Conservation (phyloP, 495 filamentous ascomycete genomes). For the Tetracladium marchalianum region DNA sequence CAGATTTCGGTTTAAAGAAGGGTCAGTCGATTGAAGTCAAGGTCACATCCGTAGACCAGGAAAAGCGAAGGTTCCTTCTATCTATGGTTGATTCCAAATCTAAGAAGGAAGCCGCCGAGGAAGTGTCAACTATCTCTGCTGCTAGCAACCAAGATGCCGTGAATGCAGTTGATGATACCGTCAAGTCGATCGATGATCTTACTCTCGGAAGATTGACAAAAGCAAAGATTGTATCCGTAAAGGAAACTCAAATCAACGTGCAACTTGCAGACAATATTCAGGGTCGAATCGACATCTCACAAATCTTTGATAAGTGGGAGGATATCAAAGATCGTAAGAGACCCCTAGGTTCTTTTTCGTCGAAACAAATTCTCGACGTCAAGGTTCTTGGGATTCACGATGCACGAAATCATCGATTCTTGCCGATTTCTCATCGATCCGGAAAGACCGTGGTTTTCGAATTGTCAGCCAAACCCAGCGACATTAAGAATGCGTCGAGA, state of each 20-base stretch:
- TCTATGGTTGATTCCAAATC: constrained; percentile 35
- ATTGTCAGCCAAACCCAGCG: constrained; percentile 71
- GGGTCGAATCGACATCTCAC: constrained; percentile 83
- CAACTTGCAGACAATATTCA: constrained; percentile 81
- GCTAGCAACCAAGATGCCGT: constrained; percentile 31
- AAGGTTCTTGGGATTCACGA: constrained; percentile 82
- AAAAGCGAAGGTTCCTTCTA: constrained; percentile 46
- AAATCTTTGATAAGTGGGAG: constrained; percentile 79
- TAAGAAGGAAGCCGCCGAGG: constrained; percentile 20
- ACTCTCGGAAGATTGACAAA: constrained; percentile 66
- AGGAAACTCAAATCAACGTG: constrained; percentile 86
- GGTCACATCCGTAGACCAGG: constrained; percentile 57
- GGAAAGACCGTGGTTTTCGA: constrained; percentile 75
- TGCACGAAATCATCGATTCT: constrained; percentile 79
- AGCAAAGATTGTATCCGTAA: constrained; percentile 68
- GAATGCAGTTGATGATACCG: constrained; percentile 61
- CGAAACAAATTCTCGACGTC: constrained; percentile 60
- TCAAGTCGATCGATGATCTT: constrained; percentile 58
- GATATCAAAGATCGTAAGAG: constrained; percentile 72
- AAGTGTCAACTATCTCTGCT: constrained; percentile 1
- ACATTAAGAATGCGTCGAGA: constrained; percentile 38
- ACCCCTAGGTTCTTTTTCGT: constrained; percentile 62
- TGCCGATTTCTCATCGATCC: constrained; percentile 78
- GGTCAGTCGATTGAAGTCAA: constrained; percentile 60
- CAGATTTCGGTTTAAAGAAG: constrained; percentile 65